Evolutionary conservation across 306 rosid species (phyloP), one percentile per base, ranked within the genome.

Genomic region (Fagus sylvatica): DNA sequence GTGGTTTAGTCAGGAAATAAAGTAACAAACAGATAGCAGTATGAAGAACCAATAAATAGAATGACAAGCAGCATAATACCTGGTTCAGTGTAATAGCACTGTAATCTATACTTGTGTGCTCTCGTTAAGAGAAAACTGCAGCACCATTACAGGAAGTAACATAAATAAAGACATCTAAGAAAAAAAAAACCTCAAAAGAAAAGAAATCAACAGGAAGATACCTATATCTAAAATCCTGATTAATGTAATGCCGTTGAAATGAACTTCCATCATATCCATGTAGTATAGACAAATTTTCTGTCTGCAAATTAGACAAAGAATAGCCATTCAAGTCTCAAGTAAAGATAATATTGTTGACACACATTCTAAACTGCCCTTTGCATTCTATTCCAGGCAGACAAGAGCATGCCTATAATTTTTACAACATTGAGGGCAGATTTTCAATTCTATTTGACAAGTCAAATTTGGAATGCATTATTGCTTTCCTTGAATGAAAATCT

Each of bases 1-100:
- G 77, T 56, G 11, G 72, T 41, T 37, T 17, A 19, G 36, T 40
- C 75, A 66, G 33, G 53, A 73, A 69, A 33, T 22, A 76, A 65
- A 69, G 54, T 57, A 34, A 69, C 10, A 68, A 37, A 37, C 43
- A 70, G 28, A 57, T 41, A 17, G 71, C 51, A 69, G 16, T n/a
- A 60, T 69, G 79, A 82, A 71, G 55, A 65, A 78, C 53, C 36
- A 55, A 74, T 57, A 48, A 74, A 79, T 74, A 16, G 12, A 80
- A 74, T 6, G 16, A 69, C 61, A 71, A 71, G 77, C 49, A 37
- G 75, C 54, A 60, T 7, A 32, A 64, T 5, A 95, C 98, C 98
- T 91, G 89, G 90, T 73, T 92, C 93, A 28, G 91, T 91, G 84
- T 95, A 95, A 80, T 92, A 92, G 84, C 96, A 90, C 71, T 92